Evolutionary conservation across 352 stramenopile genomes (phyloP), one percentile per base, ranked within the genome.

Genomic region (Phytophthora litchii): DNA sequence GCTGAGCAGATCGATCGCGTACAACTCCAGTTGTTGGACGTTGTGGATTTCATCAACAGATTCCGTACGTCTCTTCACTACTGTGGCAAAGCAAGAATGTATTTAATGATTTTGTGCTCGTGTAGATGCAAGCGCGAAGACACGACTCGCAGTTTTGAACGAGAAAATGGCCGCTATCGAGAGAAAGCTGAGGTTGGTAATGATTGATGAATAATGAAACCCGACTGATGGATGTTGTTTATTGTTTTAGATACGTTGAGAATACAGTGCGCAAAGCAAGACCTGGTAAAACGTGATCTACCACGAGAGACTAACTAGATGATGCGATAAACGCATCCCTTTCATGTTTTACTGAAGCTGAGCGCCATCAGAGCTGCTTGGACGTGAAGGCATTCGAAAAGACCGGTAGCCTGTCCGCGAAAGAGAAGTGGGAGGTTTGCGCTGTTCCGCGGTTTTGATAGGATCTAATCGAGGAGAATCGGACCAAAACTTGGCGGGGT

Each of bases 1-100:
- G 63, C 67, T 3, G 75, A 80, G 46, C 63, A 71, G 38, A 72
- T 80, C 23, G 75, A 86, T 27, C 44, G 54, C 6, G 70, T 86
- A 41, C 75, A 87, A 21, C 51, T 85, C 4, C 70, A 84, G 46
- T 62, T 89, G 41, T 55, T 85, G 14, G 67, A 86, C 35, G 56
- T 89, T 17, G 73, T 87, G 32, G 75, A 87, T 41, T 82, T 78
- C 52, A 69, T 89, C 56, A 88, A 88, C 52, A 67, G 62, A 42
- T 88, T 89, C 57, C 71, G 77, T 88, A 69, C 57, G 74, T 12
- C 16, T 45, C 7, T 25, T 46, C 34, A 37, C 11, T 27, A 27
- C 23, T 27, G 23, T 27, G 3, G 23, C 23, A 27, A 5, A 27
- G 23, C 5, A n/a, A n/a, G n/a, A n/a, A n/a, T n/a, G n/a, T 27